These are phyloP conservation scores for Trypanosoma brucei DNA, from an alignment of 208 protist species.

Conservation along the genomic window DNA sequence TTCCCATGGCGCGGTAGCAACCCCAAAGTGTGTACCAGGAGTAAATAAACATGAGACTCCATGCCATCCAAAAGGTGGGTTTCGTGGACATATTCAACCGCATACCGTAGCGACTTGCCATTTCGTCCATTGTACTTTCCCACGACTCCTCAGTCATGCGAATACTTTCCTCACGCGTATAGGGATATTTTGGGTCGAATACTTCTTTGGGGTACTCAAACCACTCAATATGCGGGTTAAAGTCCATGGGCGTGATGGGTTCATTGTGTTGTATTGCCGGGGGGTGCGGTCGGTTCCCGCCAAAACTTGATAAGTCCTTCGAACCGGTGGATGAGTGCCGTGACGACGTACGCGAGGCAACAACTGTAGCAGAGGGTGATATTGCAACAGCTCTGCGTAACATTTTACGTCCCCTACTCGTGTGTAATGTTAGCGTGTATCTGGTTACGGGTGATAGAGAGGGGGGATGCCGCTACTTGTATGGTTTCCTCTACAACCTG, in stretches of 20 bases:
- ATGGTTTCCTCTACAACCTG: too few species aligned
- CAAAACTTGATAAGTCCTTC: constrained; percentile 37
- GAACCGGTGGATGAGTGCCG: constrained; percentile 51
- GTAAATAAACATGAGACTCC: constrained; percentile 79
- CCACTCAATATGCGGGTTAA: constrained; percentile 91
- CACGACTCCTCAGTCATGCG: constrained; percentile 87
- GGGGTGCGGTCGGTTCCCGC: constrained; percentile 38
- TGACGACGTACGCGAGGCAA: not conserved
- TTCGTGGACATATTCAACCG: constrained; percentile 80
- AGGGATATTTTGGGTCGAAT: constrained; percentile 86
- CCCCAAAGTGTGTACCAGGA: constrained; percentile 87
- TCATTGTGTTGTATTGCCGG: constrained; percentile 77
- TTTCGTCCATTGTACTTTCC: constrained; percentile 88
- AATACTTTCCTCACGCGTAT: constrained; percentile 87
- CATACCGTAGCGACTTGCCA: constrained; percentile 88
- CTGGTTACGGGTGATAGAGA: too few species aligned
- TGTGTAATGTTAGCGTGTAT: too few species aligned
- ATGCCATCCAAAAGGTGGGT: constrained; percentile 85
- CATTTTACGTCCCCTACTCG: not conserved
- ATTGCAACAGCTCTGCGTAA: constrained; percentile 14
- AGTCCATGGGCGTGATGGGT: constrained; percentile 84
- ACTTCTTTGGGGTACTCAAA: constrained; percentile 90
- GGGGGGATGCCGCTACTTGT: too few species aligned
- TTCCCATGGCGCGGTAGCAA: constrained; percentile 84
- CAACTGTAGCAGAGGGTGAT: not conserved